A percentile compares a stretch with the other conserved stretches of the same genome.
phyloP scores from a whole-genome alignment of 2,329 filamentous ascomycete species.

The Xylariaceae sp. region DNA sequence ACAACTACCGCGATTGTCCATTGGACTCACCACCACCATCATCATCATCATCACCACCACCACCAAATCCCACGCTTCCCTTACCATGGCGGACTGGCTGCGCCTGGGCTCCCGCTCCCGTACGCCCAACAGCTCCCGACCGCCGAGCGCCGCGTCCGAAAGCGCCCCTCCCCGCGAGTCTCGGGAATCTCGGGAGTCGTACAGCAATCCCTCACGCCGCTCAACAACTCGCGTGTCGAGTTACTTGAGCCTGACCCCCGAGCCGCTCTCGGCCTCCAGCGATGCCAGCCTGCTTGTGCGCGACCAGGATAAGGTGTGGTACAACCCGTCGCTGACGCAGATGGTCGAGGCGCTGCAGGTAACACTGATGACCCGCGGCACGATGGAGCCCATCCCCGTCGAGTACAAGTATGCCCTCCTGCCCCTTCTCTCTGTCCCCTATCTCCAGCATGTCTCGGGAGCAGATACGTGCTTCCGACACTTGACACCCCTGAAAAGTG shows the following conservation, averaged over 20 bases:
- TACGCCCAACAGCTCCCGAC: conserved; percentile 12
- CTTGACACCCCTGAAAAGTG: too few species aligned
- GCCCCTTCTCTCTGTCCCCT: too few species aligned
- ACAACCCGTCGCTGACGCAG: conserved; percentile 35
- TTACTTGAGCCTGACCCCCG: conserved; percentile 12
- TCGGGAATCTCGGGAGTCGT: conserved; percentile 2
- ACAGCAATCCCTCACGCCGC: neutral
- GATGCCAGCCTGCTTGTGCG: conserved; percentile 11
- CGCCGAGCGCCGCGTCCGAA: conserved; percentile 8
- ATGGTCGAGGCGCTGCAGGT: conserved; percentile 37
- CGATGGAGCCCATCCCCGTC: conserved; percentile 28
- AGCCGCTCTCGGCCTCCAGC: conserved; percentile 4
- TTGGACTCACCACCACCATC: too few species aligned
- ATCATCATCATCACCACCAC: too few species aligned
- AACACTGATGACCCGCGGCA: conserved; percentile 30
- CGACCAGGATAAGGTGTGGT: conserved; percentile 23
- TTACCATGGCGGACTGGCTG: too few species aligned
- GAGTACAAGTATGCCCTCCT: too few species aligned
- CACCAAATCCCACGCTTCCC: too few species aligned
- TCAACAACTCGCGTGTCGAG: conserved; percentile 13
- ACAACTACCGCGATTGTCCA: too few species aligned
- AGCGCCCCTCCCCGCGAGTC: conserved; percentile 3
- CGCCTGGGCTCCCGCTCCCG: conserved; percentile 16
- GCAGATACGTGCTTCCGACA: too few species aligned
- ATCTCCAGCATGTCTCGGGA: too few species aligned